phyloP scores from a whole-genome alignment of 441 rosid species.

The Rhodomyrtus psidioides region DNA sequence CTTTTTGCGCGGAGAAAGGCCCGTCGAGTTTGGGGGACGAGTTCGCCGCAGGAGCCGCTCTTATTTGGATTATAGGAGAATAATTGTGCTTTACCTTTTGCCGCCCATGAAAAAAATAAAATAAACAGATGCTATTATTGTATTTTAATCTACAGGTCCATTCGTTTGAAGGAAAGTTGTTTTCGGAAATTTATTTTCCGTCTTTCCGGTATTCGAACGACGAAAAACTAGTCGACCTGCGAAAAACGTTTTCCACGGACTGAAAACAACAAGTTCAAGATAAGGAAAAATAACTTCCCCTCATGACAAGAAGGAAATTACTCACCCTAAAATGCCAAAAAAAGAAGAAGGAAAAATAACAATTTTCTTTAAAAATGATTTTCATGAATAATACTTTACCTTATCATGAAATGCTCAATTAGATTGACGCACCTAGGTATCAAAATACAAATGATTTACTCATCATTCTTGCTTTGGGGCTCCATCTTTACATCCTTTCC shows the following conservation, averaged over 20 bases:
- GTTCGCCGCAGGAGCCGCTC: not conserved
- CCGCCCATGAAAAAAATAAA: not conserved
- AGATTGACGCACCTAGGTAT: not conserved
- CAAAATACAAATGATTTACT: too few species aligned
- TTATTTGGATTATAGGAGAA: not conserved
- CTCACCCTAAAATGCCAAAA: accelerated
- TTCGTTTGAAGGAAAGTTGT: not conserved
- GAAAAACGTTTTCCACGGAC: not conserved
- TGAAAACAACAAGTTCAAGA: not conserved
- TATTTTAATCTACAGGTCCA: not conserved
- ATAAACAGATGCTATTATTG: not conserved
- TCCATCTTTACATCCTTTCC: not conserved
- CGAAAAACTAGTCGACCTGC: accelerated
- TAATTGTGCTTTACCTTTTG: not conserved
- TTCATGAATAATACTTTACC: not conserved
- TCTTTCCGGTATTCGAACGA: not conserved
- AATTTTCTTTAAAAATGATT: not conserved
- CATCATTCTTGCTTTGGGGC: not conserved
- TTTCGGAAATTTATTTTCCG: not conserved
- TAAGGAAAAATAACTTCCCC: accelerated
- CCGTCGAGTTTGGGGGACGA: not conserved
- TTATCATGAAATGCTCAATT: accelerated
- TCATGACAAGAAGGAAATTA: not conserved
- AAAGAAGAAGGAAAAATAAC: not conserved
- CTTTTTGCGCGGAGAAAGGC: not conserved